A percentile compares a stretch with the other conserved stretches of the same genome.
These are phyloP conservation scores for Naganishia antarctica DNA, from an alignment of 768 basidiomycete species.

Conservation along the genomic window DNA sequence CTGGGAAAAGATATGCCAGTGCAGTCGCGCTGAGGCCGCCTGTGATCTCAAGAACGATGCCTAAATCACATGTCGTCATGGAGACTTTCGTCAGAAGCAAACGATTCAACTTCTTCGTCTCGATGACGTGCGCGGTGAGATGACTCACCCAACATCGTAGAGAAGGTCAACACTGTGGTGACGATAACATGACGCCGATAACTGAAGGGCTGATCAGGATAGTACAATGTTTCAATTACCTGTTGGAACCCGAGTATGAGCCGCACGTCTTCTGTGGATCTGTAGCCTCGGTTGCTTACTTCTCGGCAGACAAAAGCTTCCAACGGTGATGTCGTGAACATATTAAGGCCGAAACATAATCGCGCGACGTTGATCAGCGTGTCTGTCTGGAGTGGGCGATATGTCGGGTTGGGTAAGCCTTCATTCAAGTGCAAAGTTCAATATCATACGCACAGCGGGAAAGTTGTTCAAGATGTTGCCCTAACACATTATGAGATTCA, in stretches of 20 bases:
- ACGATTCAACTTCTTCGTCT: too few species aligned
- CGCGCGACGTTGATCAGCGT: constrained; percentile 91
- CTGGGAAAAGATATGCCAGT: constrained; percentile 71
- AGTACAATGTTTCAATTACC: constrained; percentile 96
- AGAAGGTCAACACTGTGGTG: constrained; percentile 74
- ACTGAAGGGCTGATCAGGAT: constrained; percentile 77
- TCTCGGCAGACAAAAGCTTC: constrained; percentile 97
- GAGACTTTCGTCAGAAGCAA: constrained; percentile 59
- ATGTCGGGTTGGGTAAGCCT: constrained; percentile 11
- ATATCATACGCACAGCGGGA: constrained; percentile 58
- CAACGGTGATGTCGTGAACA: constrained; percentile 95
- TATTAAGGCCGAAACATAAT: constrained; percentile 89
- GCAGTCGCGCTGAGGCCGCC: constrained; percentile 76
- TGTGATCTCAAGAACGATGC: constrained; percentile 96
- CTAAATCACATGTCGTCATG: constrained; percentile 88
- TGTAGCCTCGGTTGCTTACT: constrained; percentile 54
- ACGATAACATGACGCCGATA: constrained; percentile 81
- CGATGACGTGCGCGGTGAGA: too few species aligned
- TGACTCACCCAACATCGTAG: constrained; percentile 72
- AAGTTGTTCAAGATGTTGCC: constrained; percentile 99
- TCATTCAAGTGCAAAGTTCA: not conserved
- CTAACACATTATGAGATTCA: constrained; percentile 49
- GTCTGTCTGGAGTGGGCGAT: constrained; percentile 64
- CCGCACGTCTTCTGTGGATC: constrained; percentile 5
- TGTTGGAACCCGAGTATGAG: constrained; percentile 50